Conservation (phyloP, 1,284 basidiomycete species). For the Trichosporon inkin region DNA sequence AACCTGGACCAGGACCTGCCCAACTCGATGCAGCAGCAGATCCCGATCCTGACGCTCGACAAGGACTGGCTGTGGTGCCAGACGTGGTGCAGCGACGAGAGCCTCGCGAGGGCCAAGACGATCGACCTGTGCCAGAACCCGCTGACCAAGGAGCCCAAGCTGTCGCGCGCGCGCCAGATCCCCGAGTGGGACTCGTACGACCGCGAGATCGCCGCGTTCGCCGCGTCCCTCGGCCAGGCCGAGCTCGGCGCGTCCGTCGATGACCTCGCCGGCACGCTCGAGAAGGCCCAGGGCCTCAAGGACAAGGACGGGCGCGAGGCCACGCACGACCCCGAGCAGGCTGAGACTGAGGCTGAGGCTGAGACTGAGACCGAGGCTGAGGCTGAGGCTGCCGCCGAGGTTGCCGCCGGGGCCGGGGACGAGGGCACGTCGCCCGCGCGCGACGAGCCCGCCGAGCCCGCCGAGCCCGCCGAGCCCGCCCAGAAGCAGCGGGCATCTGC, state of each 20-base stretch:
- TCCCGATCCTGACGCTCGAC: conserved; percentile 81
- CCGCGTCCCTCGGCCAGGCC: conserved; percentile 55
- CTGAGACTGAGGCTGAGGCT: neutral
- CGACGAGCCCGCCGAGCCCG: too few relatives aligned
- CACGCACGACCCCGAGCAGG: too few relatives aligned
- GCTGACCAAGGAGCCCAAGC: conserved; percentile 94
- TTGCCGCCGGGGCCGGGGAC: neutral
- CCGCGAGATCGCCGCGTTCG: conserved; percentile 56
- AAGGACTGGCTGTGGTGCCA: conserved; percentile 87
- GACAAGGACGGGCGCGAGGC: neutral
- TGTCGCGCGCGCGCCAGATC: conserved; percentile 85
- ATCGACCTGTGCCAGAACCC: conserved; percentile 90
- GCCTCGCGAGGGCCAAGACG: conserved; percentile 55
- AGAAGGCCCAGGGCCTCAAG: neutral
- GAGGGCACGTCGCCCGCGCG: neutral
- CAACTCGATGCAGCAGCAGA: conserved; percentile 80
- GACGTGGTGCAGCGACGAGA: conserved; percentile 55
- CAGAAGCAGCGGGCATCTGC: too few relatives aligned
- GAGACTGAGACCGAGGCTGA: conserved; percentile 7
- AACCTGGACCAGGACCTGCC: conserved; percentile 97
- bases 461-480: too few relatives aligned
- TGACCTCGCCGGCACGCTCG: conserved; percentile 55
- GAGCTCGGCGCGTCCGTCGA: conserved; percentile 68
- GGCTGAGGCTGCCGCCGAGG: neutral
- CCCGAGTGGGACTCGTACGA: conserved; percentile 98